A percentile compares a stretch with the other conserved stretches of the same genome.
phyloP scores from a whole-genome alignment of 306 rosid species.

The Quercus bicolor region DNA sequence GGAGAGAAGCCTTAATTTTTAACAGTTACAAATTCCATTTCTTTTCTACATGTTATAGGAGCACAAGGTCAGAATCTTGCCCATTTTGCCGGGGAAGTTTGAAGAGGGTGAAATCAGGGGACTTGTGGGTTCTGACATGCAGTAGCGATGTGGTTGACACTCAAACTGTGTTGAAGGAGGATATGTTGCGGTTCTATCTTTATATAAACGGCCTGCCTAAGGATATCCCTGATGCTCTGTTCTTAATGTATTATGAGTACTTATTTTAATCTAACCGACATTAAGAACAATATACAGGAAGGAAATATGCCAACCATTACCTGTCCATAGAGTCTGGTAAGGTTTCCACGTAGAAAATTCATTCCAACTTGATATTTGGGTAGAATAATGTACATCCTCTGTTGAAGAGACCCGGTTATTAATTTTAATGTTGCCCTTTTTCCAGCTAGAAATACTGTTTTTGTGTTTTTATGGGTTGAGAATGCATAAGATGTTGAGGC shows the following conservation, averaged over 20 bases:
- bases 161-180: constrained; percentile 52
- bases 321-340: constrained; percentile 24
- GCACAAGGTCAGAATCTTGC: constrained; percentile 69
- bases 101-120: constrained; percentile 58
- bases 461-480: background rate
- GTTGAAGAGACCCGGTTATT: constrained; percentile 9
- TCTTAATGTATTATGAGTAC: constrained; percentile 58
- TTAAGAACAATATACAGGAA: constrained; percentile 22
- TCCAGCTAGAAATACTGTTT: background rate
- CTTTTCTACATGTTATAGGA: constrained; percentile 39
- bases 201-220: constrained; percentile 62
- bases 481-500: background rate
- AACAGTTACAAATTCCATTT: background rate
- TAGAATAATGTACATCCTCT: constrained; percentile 17
- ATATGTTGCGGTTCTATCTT: constrained; percentile 50
- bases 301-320: constrained; percentile 14
- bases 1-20: background rate
- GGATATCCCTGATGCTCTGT: constrained; percentile 59
- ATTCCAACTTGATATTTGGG: background rate
- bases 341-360: constrained; percentile 15
- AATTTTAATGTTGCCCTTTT: background rate
- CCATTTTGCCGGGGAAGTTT: constrained; percentile 83
- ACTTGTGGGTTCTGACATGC: constrained; percentile 72
- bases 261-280: constrained; percentile 34
- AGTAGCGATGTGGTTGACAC: constrained; percentile 52